These are phyloP conservation scores for Microthlaspi erraticum DNA, from an alignment of 345 rosid genomes.

Conservation along the genomic window DNA sequence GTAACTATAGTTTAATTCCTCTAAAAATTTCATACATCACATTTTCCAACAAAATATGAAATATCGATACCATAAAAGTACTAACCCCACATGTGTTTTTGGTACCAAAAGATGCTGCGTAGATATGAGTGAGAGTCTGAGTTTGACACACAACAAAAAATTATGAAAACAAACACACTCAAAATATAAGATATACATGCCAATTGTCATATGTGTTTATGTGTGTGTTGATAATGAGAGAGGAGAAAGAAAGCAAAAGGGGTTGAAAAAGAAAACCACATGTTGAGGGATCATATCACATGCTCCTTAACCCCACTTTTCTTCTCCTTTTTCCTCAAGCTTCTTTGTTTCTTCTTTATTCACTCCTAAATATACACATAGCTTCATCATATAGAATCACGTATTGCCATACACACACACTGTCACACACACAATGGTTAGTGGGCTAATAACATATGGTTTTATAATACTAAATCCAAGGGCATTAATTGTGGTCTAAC, in stretches of 20 bases:
- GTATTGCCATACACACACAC: constrained; percentile 31
- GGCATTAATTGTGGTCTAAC: constrained; percentile 39
- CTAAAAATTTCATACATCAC: neutral
- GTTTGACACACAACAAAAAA: constrained; percentile 16
- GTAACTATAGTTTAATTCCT: neutral
- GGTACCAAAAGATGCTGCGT: constrained; percentile 47
- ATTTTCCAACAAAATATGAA: constrained; percentile 30
- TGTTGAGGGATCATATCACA: constrained; percentile 46
- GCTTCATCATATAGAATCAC: constrained; percentile 7
- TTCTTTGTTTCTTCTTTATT: constrained; percentile 25
- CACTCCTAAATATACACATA: constrained; percentile 5
- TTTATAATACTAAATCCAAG: constrained; percentile 14
- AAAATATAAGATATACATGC: neutral
- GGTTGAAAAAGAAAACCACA: constrained; percentile 42
- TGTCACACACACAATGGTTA: too few species aligned
- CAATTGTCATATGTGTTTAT: neutral
- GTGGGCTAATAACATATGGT: constrained; percentile 12
- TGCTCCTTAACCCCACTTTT: constrained; percentile 49
- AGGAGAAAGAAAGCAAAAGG: constrained; percentile 32
- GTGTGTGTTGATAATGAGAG: constrained; percentile 31
- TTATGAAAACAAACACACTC: constrained; percentile 3
- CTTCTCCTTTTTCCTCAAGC: constrained; percentile 27
- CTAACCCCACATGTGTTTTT: constrained; percentile 40
- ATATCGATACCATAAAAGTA: constrained; percentile 35
- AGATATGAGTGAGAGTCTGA: constrained; percentile 41